A percentile compares a stretch with the other conserved stretches of the same genome.
Evolutionary conservation across 768 basidiomycete genomes (phyloP).

Genomic region (Tulasnella sp.): DNA sequence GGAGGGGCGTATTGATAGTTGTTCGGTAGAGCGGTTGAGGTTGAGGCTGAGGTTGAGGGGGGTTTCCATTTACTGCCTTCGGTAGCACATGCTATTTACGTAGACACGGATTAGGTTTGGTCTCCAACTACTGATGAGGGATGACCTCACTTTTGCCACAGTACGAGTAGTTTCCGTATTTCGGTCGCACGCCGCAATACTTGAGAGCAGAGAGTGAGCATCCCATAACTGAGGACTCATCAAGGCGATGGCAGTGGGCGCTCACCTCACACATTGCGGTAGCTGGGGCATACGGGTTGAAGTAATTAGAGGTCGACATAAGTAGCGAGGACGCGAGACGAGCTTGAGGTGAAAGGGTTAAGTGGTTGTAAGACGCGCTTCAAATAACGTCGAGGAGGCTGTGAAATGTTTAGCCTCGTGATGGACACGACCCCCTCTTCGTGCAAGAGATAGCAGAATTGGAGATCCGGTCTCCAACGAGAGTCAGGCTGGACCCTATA

Average conservation of each 20-base stretch:
- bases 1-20: too few relatives aligned
- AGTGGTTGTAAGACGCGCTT: too few relatives aligned
- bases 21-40: too few relatives aligned
- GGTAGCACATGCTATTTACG: background rate
- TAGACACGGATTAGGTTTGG: background rate
- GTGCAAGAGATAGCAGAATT: too few relatives aligned
- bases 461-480: too few relatives aligned
- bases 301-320: background rate
- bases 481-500: too few relatives aligned
- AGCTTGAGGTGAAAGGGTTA: too few relatives aligned
- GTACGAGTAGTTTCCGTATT: background rate
- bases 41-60: too few relatives aligned
- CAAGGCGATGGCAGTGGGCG: background rate
- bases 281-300: background rate
- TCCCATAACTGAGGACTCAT: background rate
- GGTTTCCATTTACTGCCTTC: background rate
- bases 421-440: too few relatives aligned
- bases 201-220: background rate
- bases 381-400: too few relatives aligned
- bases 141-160: background rate
- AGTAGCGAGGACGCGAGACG: too few relatives aligned
- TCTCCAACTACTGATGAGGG: background rate
- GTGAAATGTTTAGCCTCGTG: too few relatives aligned
- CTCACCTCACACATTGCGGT: background rate
- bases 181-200: background rate